These are phyloP conservation scores for Papilionanthe hybrid DNA, from an alignment of 116 monocot species.

Conservation along the genomic window DNA sequence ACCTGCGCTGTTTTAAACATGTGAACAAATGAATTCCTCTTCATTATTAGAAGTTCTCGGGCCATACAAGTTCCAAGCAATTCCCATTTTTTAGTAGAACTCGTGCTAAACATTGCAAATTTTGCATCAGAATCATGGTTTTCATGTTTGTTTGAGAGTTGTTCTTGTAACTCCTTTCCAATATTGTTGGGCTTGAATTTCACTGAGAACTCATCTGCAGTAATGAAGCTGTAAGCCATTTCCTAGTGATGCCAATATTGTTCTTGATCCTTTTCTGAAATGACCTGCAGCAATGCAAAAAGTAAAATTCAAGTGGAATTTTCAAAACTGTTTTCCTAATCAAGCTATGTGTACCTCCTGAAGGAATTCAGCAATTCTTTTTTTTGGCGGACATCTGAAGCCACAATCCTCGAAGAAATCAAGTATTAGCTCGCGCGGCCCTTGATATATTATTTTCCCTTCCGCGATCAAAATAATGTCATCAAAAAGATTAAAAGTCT, in stretches of 20 bases:
- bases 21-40: constrained; percentile 62
- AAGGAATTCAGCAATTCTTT: constrained; percentile 21
- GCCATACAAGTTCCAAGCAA: constrained; percentile 41
- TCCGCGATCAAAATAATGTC: constrained; percentile 20
- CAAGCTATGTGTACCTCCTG: constrained; percentile 19
- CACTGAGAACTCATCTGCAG: constrained; percentile 47
- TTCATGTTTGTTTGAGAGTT: constrained; percentile 53
- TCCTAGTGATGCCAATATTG: constrained; percentile 63
- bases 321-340: too few relatives aligned
- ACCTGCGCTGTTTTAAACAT: constrained; percentile 20
- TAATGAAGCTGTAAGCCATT: constrained; percentile 53
- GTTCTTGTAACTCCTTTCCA: constrained; percentile 22
- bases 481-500: constrained; percentile 21
- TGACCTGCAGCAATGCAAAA: constrained; percentile 27
- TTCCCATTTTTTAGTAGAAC: constrained; percentile 40
- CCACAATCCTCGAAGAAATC: constrained; percentile 20
- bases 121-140: neutral
- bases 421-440: constrained; percentile 15
- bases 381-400: constrained; percentile 22
- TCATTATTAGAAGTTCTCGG: constrained; percentile 65
- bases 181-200: constrained; percentile 53
- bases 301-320: too few relatives aligned
- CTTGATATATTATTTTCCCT: constrained; percentile 22
- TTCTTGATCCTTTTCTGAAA: constrained; percentile 71
- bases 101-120: constrained; percentile 36